These are phyloP conservation scores for Pleomassaria siparia DNA, from an alignment of 2,329 filamentous ascomycete species.

Conservation along the genomic window DNA sequence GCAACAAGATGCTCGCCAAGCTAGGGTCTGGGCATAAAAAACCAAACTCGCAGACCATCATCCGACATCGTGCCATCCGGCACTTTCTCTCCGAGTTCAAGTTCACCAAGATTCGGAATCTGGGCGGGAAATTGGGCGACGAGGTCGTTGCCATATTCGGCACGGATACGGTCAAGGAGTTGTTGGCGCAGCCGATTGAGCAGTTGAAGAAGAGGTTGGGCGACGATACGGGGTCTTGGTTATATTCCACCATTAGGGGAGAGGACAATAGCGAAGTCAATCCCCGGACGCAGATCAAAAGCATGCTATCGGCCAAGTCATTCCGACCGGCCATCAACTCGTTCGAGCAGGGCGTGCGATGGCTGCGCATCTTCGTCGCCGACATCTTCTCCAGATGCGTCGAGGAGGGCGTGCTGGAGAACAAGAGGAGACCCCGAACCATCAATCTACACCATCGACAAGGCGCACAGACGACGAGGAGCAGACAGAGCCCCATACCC, in stretches of 20 bases:
- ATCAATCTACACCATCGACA: constrained; percentile 83
- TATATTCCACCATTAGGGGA: constrained; percentile 82
- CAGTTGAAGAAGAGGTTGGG: constrained; percentile 75
- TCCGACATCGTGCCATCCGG: constrained; percentile 78
- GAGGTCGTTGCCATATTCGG: constrained; percentile 79
- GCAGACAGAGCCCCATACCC: constrained; percentile 75
- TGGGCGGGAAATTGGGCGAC: constrained; percentile 94
- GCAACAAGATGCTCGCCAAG: constrained; percentile 95
- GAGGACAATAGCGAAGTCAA: constrained; percentile 88
- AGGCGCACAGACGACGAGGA: constrained; percentile 70
- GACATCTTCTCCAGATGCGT: constrained; percentile 89
- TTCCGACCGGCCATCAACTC: constrained; percentile 83
- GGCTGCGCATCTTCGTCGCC: constrained; percentile 87
- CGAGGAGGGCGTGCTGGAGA: constrained; percentile 86
- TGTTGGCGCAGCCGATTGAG: constrained; percentile 71
- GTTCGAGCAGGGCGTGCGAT: constrained; percentile 75
- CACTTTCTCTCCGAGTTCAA: constrained; percentile 83
- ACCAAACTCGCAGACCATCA: constrained; percentile 91
- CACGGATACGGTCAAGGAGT: constrained; percentile 75
- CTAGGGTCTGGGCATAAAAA: constrained; percentile 90
- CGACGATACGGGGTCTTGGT: constrained; percentile 82
- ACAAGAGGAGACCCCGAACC: constrained; percentile 81
- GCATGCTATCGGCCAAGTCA: constrained; percentile 95
- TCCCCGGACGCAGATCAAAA: constrained; percentile 89
- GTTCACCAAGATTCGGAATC: constrained; percentile 89